These are phyloP conservation scores for Trichoderma guizhouense DNA, from an alignment of 2,329 filamentous ascomycete genomes.

Conservation along the genomic window DNA sequence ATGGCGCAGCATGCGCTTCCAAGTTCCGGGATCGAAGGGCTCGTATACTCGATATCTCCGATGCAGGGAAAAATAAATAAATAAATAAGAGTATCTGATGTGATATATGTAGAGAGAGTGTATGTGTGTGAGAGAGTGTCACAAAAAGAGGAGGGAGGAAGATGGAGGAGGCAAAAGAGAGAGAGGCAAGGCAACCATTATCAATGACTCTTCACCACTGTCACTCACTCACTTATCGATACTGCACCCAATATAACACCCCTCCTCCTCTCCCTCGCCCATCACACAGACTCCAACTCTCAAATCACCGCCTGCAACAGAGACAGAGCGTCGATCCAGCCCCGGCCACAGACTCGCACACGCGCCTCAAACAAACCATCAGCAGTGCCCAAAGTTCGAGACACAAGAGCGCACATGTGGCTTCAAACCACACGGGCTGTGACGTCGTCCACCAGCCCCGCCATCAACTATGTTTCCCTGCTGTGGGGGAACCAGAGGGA, in stretches of 20 bases:
- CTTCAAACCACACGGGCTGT: conserved; percentile 6
- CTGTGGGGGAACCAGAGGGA: not conserved
- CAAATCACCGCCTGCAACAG: not conserved
- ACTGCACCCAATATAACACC: not conserved
- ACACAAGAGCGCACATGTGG: not conserved
- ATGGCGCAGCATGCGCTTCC: conserved; percentile 11
- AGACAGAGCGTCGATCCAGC: not conserved
- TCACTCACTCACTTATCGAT: not conserved
- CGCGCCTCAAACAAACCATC: not conserved
- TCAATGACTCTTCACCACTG: not conserved
- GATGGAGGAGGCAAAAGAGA: not conserved
- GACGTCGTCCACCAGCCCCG: conserved; percentile 11
- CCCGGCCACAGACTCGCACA: not conserved
- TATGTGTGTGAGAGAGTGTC: not conserved
- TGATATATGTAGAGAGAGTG: not conserved
- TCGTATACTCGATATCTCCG: conserved; percentile 4
- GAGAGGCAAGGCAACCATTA: not conserved
- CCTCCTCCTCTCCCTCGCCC: too few relatives aligned
- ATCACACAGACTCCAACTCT: too few relatives aligned
- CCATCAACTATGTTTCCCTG: not conserved
- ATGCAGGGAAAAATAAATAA: not conserved
- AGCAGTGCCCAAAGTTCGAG: not conserved
- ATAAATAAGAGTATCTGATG: not conserved
- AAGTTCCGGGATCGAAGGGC: not conserved
- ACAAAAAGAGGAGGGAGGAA: not conserved